These are phyloP conservation scores for Lipomyces kockii DNA, from an alignment of 805 yeast species.

Conservation along the genomic window DNA sequence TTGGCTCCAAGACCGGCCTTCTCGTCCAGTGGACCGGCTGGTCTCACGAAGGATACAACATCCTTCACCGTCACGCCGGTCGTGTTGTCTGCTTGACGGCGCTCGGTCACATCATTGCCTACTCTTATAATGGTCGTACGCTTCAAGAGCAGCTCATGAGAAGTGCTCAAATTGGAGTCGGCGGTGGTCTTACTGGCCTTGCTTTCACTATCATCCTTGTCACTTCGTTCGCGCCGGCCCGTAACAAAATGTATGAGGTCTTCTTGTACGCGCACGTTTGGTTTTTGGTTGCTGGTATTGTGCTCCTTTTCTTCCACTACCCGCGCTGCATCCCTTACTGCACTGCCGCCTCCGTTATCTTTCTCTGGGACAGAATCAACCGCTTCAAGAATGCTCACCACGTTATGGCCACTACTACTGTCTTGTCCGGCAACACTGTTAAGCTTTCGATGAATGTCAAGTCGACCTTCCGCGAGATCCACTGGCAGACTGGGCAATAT, in stretches of 20 bases:
- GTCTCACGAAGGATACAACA: conserved; percentile 38
- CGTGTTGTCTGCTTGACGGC: conserved; percentile 38
- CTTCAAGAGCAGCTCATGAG: conserved; percentile 32
- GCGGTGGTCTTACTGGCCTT: conserved; percentile 33
- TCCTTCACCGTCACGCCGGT: conserved; percentile 37
- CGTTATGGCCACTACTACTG: conserved; percentile 27
- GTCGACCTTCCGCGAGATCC: conserved; percentile 36
- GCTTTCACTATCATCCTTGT: conserved; percentile 35
- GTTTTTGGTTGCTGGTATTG: conserved; percentile 36
- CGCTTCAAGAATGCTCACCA: conserved; percentile 34
- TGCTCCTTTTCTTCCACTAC: conserved; percentile 36
- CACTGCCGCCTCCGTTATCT: conserved; percentile 34
- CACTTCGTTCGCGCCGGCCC: conserved; percentile 36
- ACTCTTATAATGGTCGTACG: conserved; percentile 21
- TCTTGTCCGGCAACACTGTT: conserved; percentile 36
- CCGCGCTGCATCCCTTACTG: conserved; percentile 36
- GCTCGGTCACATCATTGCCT: conserved; percentile 35
- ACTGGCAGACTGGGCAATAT: conserved; percentile 39
- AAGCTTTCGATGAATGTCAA: conserved; percentile 33
- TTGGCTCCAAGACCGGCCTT: conserved; percentile 38
- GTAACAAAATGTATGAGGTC: conserved; percentile 35
- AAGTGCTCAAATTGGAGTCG: conserved; percentile 31
- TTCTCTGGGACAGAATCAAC: conserved; percentile 36
- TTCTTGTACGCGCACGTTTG: conserved; percentile 37
- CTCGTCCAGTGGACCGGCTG: conserved; percentile 39